A percentile compares a stretch with the other conserved stretches of the same genome.
Evolutionary conservation across 139 green algal species (phyloP).

Genomic region (Chlamydomonas sp.): DNA sequence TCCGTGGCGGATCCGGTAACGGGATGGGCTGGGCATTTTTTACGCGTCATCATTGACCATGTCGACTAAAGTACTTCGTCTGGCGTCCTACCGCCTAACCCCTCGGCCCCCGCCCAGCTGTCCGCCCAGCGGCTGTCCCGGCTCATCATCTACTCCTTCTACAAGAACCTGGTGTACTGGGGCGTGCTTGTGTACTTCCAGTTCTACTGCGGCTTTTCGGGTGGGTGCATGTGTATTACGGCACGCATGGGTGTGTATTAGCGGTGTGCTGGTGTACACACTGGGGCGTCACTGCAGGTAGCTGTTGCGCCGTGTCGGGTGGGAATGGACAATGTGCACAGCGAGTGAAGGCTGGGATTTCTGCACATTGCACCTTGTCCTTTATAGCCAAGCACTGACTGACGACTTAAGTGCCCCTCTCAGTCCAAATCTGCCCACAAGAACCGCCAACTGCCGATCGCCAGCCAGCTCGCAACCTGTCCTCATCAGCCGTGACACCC

Average conservation of each 20-base stretch:
- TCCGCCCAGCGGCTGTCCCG: constrained; percentile 73
- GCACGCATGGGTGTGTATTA: too few species aligned
- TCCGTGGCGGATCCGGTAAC: too few species aligned
- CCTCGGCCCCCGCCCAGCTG: neutral
- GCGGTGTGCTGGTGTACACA: too few species aligned
- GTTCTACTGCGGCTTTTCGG: constrained; percentile 66
- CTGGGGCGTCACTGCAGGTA: too few species aligned
- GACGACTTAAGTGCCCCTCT: too few species aligned
- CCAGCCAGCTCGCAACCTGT: too few species aligned
- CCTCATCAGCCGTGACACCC: too few species aligned
- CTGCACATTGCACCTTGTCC: neutral
- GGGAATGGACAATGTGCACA: too few species aligned
- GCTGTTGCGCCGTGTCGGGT: too few species aligned
- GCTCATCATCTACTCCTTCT: constrained; percentile 72
- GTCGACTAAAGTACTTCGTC: neutral
- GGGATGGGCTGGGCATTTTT: too few species aligned
- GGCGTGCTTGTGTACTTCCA: constrained; percentile 84
- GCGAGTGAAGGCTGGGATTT: neutral
- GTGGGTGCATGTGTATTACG: neutral
- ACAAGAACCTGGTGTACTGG: constrained; percentile 93
- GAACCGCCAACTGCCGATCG: too few species aligned
- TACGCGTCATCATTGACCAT: neutral
- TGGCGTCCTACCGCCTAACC: neutral
- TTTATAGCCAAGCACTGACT: neutral
- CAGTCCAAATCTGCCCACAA: too few species aligned